phyloP scores from a whole-genome alignment of 345 rosid genomes.

The Melastoma malabathricum region DNA sequence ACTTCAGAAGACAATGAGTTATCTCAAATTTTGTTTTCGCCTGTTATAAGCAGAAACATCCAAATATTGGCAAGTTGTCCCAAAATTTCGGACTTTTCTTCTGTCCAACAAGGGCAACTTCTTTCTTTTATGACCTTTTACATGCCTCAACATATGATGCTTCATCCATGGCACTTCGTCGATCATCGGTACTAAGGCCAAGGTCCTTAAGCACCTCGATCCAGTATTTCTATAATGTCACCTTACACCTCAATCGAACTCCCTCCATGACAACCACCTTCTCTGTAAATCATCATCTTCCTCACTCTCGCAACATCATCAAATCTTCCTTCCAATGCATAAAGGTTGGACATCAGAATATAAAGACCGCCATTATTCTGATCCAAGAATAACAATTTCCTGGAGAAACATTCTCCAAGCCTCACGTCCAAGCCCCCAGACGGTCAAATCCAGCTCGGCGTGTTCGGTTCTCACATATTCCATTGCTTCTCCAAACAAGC shows the following conservation, averaged over 20 bases:
- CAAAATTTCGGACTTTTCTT: too few species aligned
- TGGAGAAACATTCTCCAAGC: constrained; percentile 72
- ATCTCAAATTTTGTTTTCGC: too few species aligned
- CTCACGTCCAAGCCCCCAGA: constrained; percentile 64
- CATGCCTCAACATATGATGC: too few species aligned
- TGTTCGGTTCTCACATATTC: constrained; percentile 31
- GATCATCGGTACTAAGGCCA: neutral
- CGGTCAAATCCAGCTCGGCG: constrained; percentile 51
- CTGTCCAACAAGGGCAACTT: too few species aligned
- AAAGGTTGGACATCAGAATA: constrained; percentile 78
- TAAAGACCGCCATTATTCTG: constrained; percentile 57
- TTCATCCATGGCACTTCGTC: neutral
- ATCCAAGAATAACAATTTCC: constrained; percentile 55
- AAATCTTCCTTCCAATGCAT: constrained; percentile 64
- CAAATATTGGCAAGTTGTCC: too few species aligned
- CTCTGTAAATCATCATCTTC: constrained; percentile 58
- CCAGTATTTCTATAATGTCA: constrained; percentile 1
- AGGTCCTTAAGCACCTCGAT: neutral
- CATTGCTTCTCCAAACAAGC: constrained; percentile 52
- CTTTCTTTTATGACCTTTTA: too few species aligned
- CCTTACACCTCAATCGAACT: constrained; percentile 35
- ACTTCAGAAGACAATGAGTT: too few species aligned
- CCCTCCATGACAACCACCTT: constrained; percentile 65
- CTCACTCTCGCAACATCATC: constrained; percentile 59
- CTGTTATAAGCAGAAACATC: too few species aligned